Evolutionary conservation across 306 rosid species (phyloP).

Genomic region (Trifolium pratense): DNA sequence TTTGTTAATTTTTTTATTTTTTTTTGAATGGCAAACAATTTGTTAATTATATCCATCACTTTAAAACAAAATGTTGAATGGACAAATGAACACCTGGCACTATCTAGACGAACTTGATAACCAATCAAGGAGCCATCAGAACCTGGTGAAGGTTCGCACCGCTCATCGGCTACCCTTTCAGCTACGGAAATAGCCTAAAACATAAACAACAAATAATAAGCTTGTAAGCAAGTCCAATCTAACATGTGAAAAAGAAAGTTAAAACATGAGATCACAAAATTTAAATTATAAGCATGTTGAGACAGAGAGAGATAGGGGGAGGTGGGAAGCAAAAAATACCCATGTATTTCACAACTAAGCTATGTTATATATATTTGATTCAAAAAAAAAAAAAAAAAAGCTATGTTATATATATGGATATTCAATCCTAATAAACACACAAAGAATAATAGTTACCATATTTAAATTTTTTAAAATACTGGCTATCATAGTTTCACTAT

Average conservation of each 20-base stretch:
- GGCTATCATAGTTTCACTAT: neutral
- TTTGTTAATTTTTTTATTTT: too few species aligned
- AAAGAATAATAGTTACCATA: neutral
- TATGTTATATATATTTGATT: too few species aligned
- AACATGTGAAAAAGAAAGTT: slow-evolving; percentile 2
- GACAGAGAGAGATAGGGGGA: neutral
- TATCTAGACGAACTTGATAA: slow-evolving; percentile 97
- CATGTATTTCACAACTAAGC: neutral
- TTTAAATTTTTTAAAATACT: neutral
- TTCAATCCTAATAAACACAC: neutral
- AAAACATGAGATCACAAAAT: slow-evolving; percentile 3
- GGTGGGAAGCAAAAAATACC: neutral
- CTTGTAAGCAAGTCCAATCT: slow-evolving; percentile 19
- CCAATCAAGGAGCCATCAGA: slow-evolving; percentile 90
- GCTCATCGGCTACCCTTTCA: slow-evolving; percentile 96
- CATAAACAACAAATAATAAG: slow-evolving; percentile 24
- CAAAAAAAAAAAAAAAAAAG: too few species aligned
- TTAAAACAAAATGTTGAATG: slow-evolving; percentile 19
- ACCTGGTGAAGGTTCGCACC: slow-evolving; percentile 91
- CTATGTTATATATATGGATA: neutral
- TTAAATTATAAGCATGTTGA: slow-evolving; percentile 25
- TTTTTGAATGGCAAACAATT: too few species aligned
- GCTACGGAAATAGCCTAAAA: slow-evolving; percentile 93
- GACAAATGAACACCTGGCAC: slow-evolving; percentile 74
- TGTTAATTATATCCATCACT: neutral